Evolutionary conservation across 1,284 basidiomycete species (phyloP), one percentile per base, ranked within the genome.

Genomic region (Marasmius oreades): DNA sequence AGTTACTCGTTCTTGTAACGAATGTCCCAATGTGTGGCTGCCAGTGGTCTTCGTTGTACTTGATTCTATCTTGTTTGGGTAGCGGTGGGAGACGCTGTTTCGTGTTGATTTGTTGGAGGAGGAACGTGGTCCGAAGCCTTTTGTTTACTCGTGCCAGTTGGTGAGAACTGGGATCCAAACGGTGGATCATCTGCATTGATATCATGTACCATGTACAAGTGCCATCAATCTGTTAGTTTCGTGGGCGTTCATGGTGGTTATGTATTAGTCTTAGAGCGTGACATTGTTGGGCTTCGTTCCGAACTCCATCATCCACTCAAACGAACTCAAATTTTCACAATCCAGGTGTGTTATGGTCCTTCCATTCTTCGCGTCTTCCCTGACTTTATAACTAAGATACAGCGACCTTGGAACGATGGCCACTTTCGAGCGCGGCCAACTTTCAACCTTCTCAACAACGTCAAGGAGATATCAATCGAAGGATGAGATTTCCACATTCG

Each of bases 91-190:
- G 69, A 2, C 79, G 80, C 66, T 95, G 74, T 72, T 31, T 87
- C 82, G 46, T 76, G 53, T 94, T 94, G 92, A 71, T 92, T 90
- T 20, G 84, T 77, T 7, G 93, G 93, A 8, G 90, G 85, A 42
- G 88, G 88, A 31, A 92, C 93, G 68, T 95, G 92, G 69, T 95
- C 93, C 93, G 92, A 92, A 1, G 88, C 89, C 62, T 92, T 91
- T 56, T 90, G 85, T 33, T 91, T 6, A 91, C 85, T 62, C 88
- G 78, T 7, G 73, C 50, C 83, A 77, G 20, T 83, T 74, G 50
- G 78, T 85, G 48, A 89, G 76, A 87, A 88, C 67, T 86, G 86
- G 18, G 58, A 59, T 8, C 58, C 58, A 51, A 59, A 59, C 14
- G 58, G 58, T 4, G 58, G 58, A 18, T 55, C 47, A 10, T 20